Evolutionary conservation across 805 yeast species (phyloP).

Genomic region (Teunomyces atbi): DNA sequence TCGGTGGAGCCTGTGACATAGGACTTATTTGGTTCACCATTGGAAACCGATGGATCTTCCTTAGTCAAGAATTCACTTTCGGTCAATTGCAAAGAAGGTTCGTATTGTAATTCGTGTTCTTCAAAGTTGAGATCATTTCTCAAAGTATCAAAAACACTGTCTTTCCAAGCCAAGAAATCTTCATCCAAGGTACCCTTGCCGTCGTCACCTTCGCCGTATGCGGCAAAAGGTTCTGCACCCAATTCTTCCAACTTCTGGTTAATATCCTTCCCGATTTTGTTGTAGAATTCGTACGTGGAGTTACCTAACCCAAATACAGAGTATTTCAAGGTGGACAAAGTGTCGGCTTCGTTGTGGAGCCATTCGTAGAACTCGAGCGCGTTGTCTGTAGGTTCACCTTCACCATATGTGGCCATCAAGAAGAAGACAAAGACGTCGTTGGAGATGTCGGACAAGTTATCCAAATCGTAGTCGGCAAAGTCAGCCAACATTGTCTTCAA

Average conservation of each 20-base stretch:
- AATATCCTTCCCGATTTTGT: slow-evolving; percentile 71
- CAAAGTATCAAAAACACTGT: slow-evolving; percentile 62
- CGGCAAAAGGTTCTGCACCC: slow-evolving; percentile 73
- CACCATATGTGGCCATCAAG: slow-evolving; percentile 92
- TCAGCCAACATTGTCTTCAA: slow-evolving; percentile 83
- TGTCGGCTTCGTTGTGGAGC: slow-evolving; percentile 54
- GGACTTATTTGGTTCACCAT: slow-evolving; percentile 80
- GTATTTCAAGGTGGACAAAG: slow-evolving; percentile 57
- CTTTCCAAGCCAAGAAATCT: slow-evolving; percentile 93
- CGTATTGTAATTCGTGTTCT: slow-evolving; percentile 78
- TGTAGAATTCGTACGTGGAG: slow-evolving; percentile 89
- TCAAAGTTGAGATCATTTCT: slow-evolving; percentile 63
- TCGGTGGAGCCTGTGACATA: slow-evolving; percentile 29
- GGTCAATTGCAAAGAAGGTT: slow-evolving; percentile 57
- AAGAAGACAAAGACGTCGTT: slow-evolving; percentile 57
- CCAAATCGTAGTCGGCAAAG: slow-evolving; percentile 84
- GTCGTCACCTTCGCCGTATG: slow-evolving; percentile 91
- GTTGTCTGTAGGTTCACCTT: slow-evolving; percentile 97
- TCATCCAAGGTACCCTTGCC: slow-evolving; percentile 94
- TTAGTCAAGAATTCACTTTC: slow-evolving; percentile 31
- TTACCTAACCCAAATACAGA: slow-evolving; percentile 92
- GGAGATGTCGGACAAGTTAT: slow-evolving; percentile 64
- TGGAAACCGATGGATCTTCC: slow-evolving; percentile 34
- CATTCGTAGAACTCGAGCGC: slow-evolving; percentile 77
- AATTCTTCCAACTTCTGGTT: slow-evolving; percentile 52